Percentiles rank a stretch among this genome's conserved stretches.
phyloP scores from a whole-genome alignment of 768 basidiomycete genomes.

The Boletus barrowsii region DNA sequence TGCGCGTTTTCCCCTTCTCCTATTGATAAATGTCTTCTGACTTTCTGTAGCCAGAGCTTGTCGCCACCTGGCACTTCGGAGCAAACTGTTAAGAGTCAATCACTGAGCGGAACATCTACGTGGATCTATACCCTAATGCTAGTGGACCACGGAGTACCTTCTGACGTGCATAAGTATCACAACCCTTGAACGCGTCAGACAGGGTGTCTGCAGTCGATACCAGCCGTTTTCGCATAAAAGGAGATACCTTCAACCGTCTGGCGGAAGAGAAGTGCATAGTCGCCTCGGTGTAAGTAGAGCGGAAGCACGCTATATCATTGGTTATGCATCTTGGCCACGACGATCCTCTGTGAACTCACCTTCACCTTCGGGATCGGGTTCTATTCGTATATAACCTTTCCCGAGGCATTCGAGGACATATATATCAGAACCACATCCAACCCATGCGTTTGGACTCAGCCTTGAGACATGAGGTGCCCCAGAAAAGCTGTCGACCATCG shows the following conservation, averaged over 20 bases:
- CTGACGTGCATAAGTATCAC: slow-evolving; percentile 60
- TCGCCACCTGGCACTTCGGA: slow-evolving; percentile 67
- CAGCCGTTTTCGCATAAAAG: slow-evolving; percentile 49
- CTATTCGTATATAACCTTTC: slow-evolving; percentile 64
- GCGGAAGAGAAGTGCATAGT: slow-evolving; percentile 46
- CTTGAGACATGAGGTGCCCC: slow-evolving; percentile 52
- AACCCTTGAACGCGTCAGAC: slow-evolving; percentile 59
- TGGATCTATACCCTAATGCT: slow-evolving; percentile 44
- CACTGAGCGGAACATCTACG: neutral
- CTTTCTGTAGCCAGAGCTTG: slow-evolving; percentile 53
- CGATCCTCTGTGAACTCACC: slow-evolving; percentile 22
- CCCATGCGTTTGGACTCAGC: slow-evolving; percentile 70
- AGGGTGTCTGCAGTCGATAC: slow-evolving; percentile 56
- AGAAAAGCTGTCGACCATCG: slow-evolving; percentile 46
- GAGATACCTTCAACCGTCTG: slow-evolving; percentile 44
- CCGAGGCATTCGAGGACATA: slow-evolving; percentile 77
- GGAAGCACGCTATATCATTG: slow-evolving; percentile 34
- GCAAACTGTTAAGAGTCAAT: slow-evolving; percentile 41
- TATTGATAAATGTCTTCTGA: slow-evolving; percentile 57
- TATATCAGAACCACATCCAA: slow-evolving; percentile 66
- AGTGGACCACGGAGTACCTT: slow-evolving; percentile 54
- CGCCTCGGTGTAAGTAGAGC: slow-evolving; percentile 54
- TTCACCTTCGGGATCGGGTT: slow-evolving; percentile 38
- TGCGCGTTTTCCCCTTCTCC: slow-evolving; percentile 43
- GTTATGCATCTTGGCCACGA: slow-evolving; percentile 3